Evolutionary conservation across 2,329 filamentous ascomycete species (phyloP).

Genomic region (Exutisphaerella laricina): DNA sequence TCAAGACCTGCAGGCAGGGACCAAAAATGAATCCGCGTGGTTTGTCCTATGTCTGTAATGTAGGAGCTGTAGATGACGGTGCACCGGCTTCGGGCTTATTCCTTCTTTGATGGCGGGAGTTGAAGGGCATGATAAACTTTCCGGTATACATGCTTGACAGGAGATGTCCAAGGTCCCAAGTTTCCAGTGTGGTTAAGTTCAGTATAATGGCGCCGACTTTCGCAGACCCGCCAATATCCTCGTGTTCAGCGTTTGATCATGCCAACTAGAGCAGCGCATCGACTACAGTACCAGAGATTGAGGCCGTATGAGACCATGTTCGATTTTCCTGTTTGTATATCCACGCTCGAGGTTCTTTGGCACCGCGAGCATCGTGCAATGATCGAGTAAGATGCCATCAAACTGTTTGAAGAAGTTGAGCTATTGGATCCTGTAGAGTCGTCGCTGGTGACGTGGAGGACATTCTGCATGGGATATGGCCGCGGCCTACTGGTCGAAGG

Average conservation of each 20-base stretch:
- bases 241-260: conserved; percentile 27
- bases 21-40: too few species aligned
- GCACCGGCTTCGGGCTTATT: too few species aligned
- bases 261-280: conserved; percentile 35
- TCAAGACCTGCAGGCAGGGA: too few species aligned
- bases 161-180: too few species aligned
- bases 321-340: conserved; percentile 30
- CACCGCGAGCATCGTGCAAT: conserved; percentile 34
- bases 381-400: conserved; percentile 19
- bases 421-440: conserved; percentile 23
- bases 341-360: conserved; percentile 32
- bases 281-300: conserved; percentile 35
- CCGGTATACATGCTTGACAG: too few species aligned
- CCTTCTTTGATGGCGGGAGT: too few species aligned
- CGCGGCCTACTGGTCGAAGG: conserved; percentile 24
- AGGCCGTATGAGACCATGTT: conserved; percentile 36
- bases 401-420: conserved; percentile 20
- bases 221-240: too few species aligned
- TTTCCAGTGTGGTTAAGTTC: too few species aligned
- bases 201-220: too few species aligned
- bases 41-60: too few species aligned
- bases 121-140: too few species aligned
- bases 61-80: too few species aligned
- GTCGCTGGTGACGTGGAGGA: conserved; percentile 31
- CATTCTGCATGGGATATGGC: conserved; percentile 31